A percentile compares a stretch with the other conserved stretches of the same genome.
Evolutionary conservation across 1,139 yeast genomes (phyloP).

Genomic region (Suhomyces wounanorum): DNA sequence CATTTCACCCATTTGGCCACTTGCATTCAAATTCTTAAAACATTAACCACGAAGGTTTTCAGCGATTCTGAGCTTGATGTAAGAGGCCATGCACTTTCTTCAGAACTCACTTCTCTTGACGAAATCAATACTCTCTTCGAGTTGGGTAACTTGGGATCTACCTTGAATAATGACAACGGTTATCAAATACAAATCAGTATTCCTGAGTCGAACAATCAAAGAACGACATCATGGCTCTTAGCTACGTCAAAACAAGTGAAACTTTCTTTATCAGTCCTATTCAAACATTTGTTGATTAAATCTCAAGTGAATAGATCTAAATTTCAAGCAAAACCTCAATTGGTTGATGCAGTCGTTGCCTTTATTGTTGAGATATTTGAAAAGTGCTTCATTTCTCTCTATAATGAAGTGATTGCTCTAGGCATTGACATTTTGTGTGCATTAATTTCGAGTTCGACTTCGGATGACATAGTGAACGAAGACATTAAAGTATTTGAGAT

Average conservation of each 20-base stretch:
- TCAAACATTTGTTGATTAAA: conserved; percentile 26
- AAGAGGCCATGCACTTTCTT: conserved; percentile 1
- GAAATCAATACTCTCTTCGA: conserved; percentile 25
- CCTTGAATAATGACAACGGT: conserved; percentile 9
- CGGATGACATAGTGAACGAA: conserved; percentile 9
- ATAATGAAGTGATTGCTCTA: conserved; percentile 34
- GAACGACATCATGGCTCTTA: conserved; percentile 62
- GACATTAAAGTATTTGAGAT: conserved; percentile 4
- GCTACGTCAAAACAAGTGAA: conserved; percentile 66
- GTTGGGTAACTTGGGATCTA: conserved; percentile 4
- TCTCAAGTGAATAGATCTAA: conserved; percentile 18
- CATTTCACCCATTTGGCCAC: conserved; percentile 27
- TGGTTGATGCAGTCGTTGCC: conserved; percentile 24
- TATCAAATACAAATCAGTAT: conserved; percentile 10
- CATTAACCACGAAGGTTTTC: conserved; percentile 36
- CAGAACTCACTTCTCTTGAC: conserved; percentile 10
- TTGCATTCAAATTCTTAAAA: conserved; percentile 29
- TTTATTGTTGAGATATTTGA: conserved; percentile 28
- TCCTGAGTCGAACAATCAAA: conserved; percentile 18
- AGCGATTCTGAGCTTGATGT: conserved; percentile 29
- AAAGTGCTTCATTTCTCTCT: conserved; percentile 36
- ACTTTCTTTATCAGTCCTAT: conserved; percentile 40
- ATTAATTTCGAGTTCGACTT: conserved; percentile 15
- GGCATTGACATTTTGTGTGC: conserved; percentile 34
- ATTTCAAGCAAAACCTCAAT: conserved; percentile 25